A percentile compares a stretch with the other conserved stretches of the same genome.
These are phyloP conservation scores for Zostera marina DNA, from an alignment of 116 monocot genomes.

Conservation along the genomic window DNA sequence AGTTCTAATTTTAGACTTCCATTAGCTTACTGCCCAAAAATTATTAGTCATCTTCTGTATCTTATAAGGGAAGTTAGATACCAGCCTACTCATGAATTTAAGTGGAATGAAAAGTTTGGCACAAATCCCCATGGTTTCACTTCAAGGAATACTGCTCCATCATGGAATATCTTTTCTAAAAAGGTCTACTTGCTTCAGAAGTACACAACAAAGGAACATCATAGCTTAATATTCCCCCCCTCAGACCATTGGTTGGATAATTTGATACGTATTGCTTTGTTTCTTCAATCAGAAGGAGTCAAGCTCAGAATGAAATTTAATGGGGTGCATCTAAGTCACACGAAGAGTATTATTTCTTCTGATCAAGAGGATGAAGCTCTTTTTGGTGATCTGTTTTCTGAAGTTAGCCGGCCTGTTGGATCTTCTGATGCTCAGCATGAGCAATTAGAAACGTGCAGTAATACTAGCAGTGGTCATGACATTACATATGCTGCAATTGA, in stretches of 20 bases:
- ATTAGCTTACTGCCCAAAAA: slow-evolving; percentile 53
- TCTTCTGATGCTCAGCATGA: slow-evolving; percentile 31
- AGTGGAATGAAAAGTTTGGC: slow-evolving; percentile 17
- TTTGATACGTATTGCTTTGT: slow-evolving; percentile 51
- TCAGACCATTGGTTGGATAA: slow-evolving; percentile 69
- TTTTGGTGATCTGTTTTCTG: slow-evolving; percentile 95
- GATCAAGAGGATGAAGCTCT: slow-evolving; percentile 97
- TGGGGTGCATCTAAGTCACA: slow-evolving; percentile 17
- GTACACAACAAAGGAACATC: slow-evolving; percentile 48
- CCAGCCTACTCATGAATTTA: slow-evolving; percentile 19
- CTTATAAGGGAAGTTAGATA: slow-evolving; percentile 42
- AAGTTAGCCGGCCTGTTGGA: slow-evolving; percentile 47
- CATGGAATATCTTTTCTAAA: slow-evolving; percentile 36
- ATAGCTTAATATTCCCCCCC: slow-evolving; percentile 41
- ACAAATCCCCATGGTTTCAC: slow-evolving; percentile 10
- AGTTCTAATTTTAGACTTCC: slow-evolving; percentile 38
- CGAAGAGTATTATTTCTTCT: slow-evolving; percentile 31
- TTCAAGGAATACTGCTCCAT: slow-evolving; percentile 7
- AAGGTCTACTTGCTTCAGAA: slow-evolving; percentile 40
- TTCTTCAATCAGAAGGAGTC: slow-evolving; percentile 61
- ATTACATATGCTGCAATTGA: slow-evolving; percentile 50
- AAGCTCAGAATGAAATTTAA: slow-evolving; percentile 35
- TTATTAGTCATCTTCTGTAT: slow-evolving; percentile 55
- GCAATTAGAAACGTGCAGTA: slow-evolving; percentile 17
- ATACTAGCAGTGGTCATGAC: slow-evolving; percentile 13